Evolutionary conservation across 225 moss, liverwort and hornwort genomes (phyloP).

Genomic region (Physcomitrellopsis africana): DNA sequence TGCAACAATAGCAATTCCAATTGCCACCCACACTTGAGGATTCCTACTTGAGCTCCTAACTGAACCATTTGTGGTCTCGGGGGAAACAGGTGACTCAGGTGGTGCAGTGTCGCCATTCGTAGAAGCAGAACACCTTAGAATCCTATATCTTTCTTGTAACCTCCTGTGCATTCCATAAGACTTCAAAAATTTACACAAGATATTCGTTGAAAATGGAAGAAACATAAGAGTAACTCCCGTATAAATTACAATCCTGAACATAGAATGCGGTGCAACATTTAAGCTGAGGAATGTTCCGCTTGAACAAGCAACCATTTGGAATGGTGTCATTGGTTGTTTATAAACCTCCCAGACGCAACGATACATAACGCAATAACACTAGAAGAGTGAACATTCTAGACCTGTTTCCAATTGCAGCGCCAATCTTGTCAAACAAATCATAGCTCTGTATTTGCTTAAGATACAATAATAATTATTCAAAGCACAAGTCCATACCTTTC

Average conservation of each 20-base stretch:
- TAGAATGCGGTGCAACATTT: background rate
- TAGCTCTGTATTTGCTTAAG: background rate
- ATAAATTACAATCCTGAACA: background rate
- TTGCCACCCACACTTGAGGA: constrained; percentile 34
- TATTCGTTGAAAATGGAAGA: background rate
- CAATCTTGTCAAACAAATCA: background rate
- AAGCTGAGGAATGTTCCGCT: background rate
- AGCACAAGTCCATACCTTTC: background rate
- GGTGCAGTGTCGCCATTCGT: constrained; percentile 35
- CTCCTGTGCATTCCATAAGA: constrained; percentile 31
- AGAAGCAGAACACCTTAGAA: constrained; percentile 34
- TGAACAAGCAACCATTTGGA: no score
- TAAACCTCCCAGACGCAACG: background rate
- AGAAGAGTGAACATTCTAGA: background rate
- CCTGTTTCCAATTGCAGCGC: background rate
- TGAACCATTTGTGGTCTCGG: constrained; percentile 23
- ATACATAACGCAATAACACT: no score
- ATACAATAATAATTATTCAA: background rate
- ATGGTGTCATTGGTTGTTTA: background rate
- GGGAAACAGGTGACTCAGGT: constrained; percentile 20
- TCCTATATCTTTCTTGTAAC: constrained; percentile 2
- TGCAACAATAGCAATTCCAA: constrained; percentile 40
- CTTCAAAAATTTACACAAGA: background rate
- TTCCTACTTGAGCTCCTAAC: constrained; percentile 32
- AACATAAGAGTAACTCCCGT: background rate